These are phyloP conservation scores for Hansenula anomala DNA, from an alignment of 1,139 yeast species.

Conservation along the genomic window DNA sequence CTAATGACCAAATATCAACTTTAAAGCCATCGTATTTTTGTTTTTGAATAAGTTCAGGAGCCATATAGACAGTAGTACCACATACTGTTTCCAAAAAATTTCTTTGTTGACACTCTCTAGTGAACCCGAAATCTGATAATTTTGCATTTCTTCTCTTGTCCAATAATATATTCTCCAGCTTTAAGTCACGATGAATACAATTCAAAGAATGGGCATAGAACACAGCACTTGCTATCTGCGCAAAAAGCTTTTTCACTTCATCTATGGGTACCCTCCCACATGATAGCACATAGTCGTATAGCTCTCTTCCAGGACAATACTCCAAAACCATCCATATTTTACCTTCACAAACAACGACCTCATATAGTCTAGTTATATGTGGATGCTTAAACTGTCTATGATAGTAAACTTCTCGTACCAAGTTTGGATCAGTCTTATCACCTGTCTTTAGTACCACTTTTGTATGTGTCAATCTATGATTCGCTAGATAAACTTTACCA, in stretches of 20 bases:
- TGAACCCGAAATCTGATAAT: slow-evolving; percentile 90
- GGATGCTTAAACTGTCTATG: slow-evolving; percentile 82
- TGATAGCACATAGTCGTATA: slow-evolving; percentile 66
- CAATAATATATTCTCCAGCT: slow-evolving; percentile 76
- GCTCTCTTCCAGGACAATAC: slow-evolving; percentile 86
- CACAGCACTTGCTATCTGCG: slow-evolving; percentile 80
- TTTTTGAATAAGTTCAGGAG: slow-evolving; percentile 77
- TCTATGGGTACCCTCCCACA: slow-evolving; percentile 47
- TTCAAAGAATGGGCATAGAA: slow-evolving; percentile 78
- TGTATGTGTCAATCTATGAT: slow-evolving; percentile 64
- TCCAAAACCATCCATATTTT: slow-evolving; percentile 86
- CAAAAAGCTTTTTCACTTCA: slow-evolving; percentile 58
- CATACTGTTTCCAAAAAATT: slow-evolving; percentile 77
- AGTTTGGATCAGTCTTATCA: slow-evolving; percentile 73
- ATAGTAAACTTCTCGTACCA: slow-evolving; percentile 90
- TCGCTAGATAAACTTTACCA: slow-evolving; percentile 86
- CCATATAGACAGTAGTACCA: slow-evolving; percentile 96
- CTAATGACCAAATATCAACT: slow-evolving; percentile 89
- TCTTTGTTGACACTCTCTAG: slow-evolving; percentile 64
- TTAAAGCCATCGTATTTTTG: slow-evolving; percentile 77
- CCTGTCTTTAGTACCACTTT: slow-evolving; percentile 88
- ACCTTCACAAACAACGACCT: slow-evolving; percentile 75
- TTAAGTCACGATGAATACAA: slow-evolving; percentile 86
- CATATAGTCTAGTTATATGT: slow-evolving; percentile 80
- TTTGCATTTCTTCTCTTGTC: slow-evolving; percentile 69